These are phyloP conservation scores for Edaphochlamys debaryana DNA, from an alignment of 139 green algal species.

Conservation along the genomic window DNA sequence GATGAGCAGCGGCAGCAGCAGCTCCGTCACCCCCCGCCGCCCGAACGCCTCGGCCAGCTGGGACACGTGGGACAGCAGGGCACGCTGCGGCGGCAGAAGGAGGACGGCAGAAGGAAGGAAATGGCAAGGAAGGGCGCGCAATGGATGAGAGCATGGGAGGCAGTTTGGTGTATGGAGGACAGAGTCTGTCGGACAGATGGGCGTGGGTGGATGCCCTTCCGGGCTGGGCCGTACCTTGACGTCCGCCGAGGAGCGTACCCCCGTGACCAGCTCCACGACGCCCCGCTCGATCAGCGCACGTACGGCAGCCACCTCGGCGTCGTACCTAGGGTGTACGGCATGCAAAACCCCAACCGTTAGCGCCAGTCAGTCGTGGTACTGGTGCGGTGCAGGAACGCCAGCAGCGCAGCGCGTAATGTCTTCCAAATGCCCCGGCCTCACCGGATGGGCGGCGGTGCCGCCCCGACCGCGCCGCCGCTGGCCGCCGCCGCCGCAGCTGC, in stretches of 20 bases:
- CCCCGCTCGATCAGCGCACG: constrained; percentile 72
- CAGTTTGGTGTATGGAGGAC: too few species aligned
- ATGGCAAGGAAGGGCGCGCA: too few species aligned
- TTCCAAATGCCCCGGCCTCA: too few species aligned
- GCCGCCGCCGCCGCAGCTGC: neutral
- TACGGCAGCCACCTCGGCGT: constrained; percentile 71
- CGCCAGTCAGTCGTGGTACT: too few species aligned
- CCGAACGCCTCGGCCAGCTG: constrained; percentile 62
- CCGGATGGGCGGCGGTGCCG: constrained; percentile 17
- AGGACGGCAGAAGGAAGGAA: neutral
- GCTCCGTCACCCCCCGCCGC: constrained; percentile 64
- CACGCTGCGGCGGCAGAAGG: constrained; percentile 19
- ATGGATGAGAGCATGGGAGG: too few species aligned
- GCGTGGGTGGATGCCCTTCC: too few species aligned
- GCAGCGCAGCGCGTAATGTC: too few species aligned
- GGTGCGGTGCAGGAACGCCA: too few species aligned
- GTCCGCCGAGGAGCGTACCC: constrained; percentile 56
- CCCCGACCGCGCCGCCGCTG: neutral
- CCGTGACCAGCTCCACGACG: constrained; percentile 84
- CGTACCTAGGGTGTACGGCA: constrained; percentile 56
- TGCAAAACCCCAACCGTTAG: too few species aligned
- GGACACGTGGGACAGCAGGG: constrained; percentile 55
- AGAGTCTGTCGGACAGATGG: too few species aligned
- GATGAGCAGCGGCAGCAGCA: constrained; percentile 93
- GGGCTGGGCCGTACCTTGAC: too few species aligned